Conservation (phyloP, 2,329 filamentous ascomycete species). For the Sporothrix luriei region DNA sequence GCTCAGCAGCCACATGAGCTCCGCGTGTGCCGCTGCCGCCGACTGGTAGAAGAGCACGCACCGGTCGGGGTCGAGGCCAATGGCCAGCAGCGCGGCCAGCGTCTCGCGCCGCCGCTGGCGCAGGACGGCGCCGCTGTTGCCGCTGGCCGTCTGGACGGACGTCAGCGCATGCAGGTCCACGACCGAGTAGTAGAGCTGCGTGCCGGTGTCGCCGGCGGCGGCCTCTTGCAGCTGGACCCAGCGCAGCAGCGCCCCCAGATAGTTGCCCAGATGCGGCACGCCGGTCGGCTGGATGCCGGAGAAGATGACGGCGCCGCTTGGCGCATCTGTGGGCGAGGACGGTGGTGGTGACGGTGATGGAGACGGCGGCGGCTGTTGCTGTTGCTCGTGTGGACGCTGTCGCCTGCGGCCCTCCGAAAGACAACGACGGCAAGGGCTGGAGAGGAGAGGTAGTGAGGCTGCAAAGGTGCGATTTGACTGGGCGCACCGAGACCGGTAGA, state of each 20-base stretch:
- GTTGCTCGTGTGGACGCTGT: constrained; percentile 6
- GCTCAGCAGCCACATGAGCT: constrained; percentile 96
- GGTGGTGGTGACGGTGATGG: constrained; percentile 19
- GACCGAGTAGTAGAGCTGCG: constrained; percentile 75
- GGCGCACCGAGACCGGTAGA: not conserved
- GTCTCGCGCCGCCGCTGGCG: constrained; percentile 69
- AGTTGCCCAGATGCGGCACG: constrained; percentile 92
- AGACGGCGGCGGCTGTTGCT: not conserved
- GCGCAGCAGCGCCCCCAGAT: constrained; percentile 82
- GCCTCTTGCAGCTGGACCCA: constrained; percentile 81
- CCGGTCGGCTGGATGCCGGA: constrained; percentile 97
- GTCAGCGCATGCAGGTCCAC: constrained; percentile 96
- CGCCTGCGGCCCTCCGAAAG: constrained; percentile 28
- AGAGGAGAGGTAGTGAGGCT: not conserved
- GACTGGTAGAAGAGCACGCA: constrained; percentile 67
- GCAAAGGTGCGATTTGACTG: not conserved
- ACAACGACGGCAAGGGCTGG: constrained; percentile 28
- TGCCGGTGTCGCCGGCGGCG: constrained; percentile 46
- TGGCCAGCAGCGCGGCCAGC: constrained; percentile 77
- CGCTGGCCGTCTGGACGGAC: constrained; percentile 34
- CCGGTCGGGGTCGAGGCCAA: constrained; percentile 77
- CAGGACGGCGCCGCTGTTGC: constrained; percentile 56
- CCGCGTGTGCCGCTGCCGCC: constrained; percentile 74
- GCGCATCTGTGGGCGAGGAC: constrained; percentile 15
- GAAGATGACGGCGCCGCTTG: constrained; percentile 64